These are phyloP conservation scores for Coemansia sp. DNA, from an alignment of 192 early-diverging fungal genomes.

Conservation along the genomic window DNA sequence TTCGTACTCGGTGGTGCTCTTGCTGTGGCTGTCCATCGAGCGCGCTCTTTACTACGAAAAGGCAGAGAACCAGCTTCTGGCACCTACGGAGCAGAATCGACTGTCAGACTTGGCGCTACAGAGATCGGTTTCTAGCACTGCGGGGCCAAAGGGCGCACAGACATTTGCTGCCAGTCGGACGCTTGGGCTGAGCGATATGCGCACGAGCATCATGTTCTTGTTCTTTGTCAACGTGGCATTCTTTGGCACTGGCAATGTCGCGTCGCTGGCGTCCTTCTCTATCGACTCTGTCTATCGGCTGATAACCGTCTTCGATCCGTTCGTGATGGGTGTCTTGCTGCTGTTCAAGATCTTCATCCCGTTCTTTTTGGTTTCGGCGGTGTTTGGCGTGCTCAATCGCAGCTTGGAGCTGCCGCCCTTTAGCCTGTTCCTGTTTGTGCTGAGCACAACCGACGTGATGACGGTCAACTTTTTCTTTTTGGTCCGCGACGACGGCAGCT, in stretches of 20 bases:
- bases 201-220: slow-evolving; percentile 72
- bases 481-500: slow-evolving; percentile 86
- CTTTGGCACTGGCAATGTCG: slow-evolving; percentile 96
- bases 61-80: slow-evolving; percentile 40
- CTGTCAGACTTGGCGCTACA: slow-evolving; percentile 30
- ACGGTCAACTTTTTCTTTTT: slow-evolving; percentile 97
- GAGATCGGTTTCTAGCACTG: not conserved
- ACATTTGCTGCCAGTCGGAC: slow-evolving; percentile 29
- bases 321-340: slow-evolving; percentile 82
- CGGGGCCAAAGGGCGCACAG: not conserved
- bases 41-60: slow-evolving; percentile 49
- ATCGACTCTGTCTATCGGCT: slow-evolving; percentile 86
- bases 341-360: slow-evolving; percentile 92
- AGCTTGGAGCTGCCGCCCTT: slow-evolving; percentile 81
- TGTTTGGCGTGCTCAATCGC: slow-evolving; percentile 74
- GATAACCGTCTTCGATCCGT: slow-evolving; percentile 86
- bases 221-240: slow-evolving; percentile 92
- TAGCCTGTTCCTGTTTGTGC: slow-evolving; percentile 80
- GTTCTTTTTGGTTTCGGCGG: slow-evolving; percentile 86
- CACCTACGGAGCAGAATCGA: slow-evolving; percentile 24
- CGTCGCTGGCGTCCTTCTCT: slow-evolving; percentile 80
- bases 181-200: slow-evolving; percentile 57
- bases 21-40: slow-evolving; percentile 80
- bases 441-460: slow-evolving; percentile 88
- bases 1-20: slow-evolving; percentile 67